Base-by-base conservation (phyloP, 192 early-diverging fungal genomes). In the Coemansia sp. region DNA sequence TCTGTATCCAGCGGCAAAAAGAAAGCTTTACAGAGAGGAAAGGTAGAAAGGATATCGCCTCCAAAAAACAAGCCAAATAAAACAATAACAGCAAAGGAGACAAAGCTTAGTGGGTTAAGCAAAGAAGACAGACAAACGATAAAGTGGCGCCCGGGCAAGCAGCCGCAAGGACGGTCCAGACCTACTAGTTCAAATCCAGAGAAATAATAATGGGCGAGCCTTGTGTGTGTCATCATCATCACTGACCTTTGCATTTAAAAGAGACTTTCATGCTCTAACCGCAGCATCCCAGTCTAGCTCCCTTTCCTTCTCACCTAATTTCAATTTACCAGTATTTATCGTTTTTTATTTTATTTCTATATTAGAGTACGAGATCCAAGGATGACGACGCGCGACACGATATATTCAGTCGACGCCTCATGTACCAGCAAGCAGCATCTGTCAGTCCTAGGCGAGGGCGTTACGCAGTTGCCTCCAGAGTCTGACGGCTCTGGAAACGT, bases 401-500 rank as follows among this genome's bases (percentile, higher is more conserved):
- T 84, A 62, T 84, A 84, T 41, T 79, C 81, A 10, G 65, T 65
- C 29, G 81, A 76, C 34, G 24, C 67, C 57, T 52, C 67, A n/a
- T 44, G 46, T 29, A n/a, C 36, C 41, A 27, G 58, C 41, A 39
- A 41, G 49, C 66, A 67, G 44, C 38, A 29, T 20, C 13, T 68
- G 9, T 83, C 81, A 12, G 73, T 79, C 12, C 76, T 83, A 34
- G 73, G 75, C 47, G 71, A 76, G n/a, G 74, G 70, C 44, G 74
- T 83, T 9, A 64, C 71, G 2, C 69, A 63, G 44, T 76, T 95
- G 49, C 92, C 93, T 4, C 91, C 92, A 61, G 94, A 97, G 73
- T 73, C 92, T 27, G 96, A 97, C 70, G 69, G 78, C 36, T 87
- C 93, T 31, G 96, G 96, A 29, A 95, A 95, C 71, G 89, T 97